phyloP scores from a whole-genome alignment of 345 rosid species.

The Acer saccharum region DNA sequence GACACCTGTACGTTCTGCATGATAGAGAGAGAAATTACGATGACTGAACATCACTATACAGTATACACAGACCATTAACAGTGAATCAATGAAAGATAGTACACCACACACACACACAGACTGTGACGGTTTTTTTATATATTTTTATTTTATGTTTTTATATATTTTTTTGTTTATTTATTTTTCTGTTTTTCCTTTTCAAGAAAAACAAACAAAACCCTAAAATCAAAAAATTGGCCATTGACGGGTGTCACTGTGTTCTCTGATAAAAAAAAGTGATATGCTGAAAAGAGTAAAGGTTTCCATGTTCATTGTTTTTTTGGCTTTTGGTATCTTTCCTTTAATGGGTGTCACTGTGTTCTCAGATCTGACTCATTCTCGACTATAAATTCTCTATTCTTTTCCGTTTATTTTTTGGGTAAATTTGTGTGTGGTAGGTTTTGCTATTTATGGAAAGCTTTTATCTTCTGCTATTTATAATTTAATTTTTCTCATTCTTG shows the following conservation, averaged over 20 bases:
- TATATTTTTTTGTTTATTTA: no score
- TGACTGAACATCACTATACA: constrained; percentile 1
- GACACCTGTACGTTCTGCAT: constrained; percentile 59
- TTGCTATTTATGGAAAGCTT: constrained; percentile 23
- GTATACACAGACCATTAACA: not conserved
- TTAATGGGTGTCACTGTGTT: constrained; percentile 32
- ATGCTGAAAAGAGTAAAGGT: constrained; percentile 23
- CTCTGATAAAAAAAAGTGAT: not conserved
- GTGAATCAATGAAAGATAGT: not conserved
- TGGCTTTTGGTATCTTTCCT: constrained; percentile 33
- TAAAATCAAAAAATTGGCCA: constrained; percentile 18
- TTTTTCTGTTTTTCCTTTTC: not conserved
- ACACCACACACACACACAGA: not conserved
- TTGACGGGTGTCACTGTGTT: not conserved
- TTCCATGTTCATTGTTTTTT: constrained; percentile 1
- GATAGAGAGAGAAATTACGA: constrained; percentile 37
- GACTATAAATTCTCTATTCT: constrained; percentile 8
- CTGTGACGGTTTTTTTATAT: not conserved
- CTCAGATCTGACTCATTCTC: constrained; percentile 57
- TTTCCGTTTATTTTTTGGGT: not conserved
- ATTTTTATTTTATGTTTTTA: not conserved
- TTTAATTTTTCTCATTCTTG: constrained; percentile 4
- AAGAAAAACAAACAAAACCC: constrained; percentile 26
- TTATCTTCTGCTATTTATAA: not conserved
- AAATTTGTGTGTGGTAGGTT: not conserved